Evolutionary conservation across 495 filamentous ascomycete genomes (phyloP).

Genomic region (Penicillium longicatenatum): DNA sequence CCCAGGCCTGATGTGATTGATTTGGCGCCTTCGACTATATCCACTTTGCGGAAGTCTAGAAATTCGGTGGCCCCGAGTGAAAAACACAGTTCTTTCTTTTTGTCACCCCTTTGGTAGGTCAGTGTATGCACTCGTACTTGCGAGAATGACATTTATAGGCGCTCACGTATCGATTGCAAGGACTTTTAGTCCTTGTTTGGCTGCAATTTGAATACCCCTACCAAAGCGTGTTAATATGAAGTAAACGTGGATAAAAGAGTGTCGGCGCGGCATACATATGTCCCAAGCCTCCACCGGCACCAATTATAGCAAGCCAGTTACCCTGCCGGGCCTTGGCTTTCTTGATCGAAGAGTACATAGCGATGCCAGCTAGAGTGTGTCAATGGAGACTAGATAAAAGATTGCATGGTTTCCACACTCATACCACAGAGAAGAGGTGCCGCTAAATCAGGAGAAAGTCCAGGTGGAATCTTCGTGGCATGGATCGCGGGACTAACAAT

Average conservation of each 20-base stretch:
- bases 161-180: slow-evolving; percentile 46
- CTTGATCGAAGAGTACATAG: slow-evolving; percentile 51
- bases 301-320: slow-evolving; percentile 44
- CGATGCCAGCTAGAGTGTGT: slow-evolving; percentile 37
- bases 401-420: background rate
- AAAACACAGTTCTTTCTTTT: slow-evolving; percentile 44
- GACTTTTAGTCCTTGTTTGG: slow-evolving; percentile 42
- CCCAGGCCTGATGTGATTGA: slow-evolving; percentile 38
- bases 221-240: background rate
- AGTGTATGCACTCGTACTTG: background rate
- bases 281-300: slow-evolving; percentile 47
- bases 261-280: slow-evolving; percentile 37
- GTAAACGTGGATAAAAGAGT: background rate
- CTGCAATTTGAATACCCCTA: slow-evolving; percentile 48
- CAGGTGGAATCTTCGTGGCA: slow-evolving; percentile 39
- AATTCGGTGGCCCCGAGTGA: slow-evolving; percentile 41
- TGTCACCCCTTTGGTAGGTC: slow-evolving; percentile 31
- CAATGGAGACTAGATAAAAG: background rate
- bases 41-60: slow-evolving; percentile 41
- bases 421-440: slow-evolving; percentile 46
- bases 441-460: slow-evolving; percentile 35
- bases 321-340: slow-evolving; percentile 43
- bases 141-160: background rate
- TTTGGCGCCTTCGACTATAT: slow-evolving; percentile 39
- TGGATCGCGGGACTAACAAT: slow-evolving; percentile 44